These are phyloP conservation scores for Coemansia sp. DNA, from an alignment of 192 early-diverging fungal genomes.

Conservation along the genomic window DNA sequence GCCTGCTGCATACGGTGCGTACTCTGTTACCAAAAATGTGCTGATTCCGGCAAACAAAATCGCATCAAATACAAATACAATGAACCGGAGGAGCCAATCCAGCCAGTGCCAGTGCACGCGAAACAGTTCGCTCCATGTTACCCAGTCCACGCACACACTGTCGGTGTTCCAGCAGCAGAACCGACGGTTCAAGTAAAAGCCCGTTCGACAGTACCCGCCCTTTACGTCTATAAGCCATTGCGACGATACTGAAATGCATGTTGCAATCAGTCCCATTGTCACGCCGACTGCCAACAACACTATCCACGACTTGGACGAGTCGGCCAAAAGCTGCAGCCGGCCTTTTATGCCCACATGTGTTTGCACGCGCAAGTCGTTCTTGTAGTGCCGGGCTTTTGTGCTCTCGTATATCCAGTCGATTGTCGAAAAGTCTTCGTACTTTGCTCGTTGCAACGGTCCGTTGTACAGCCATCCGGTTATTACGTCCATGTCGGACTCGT, in stretches of 20 bases:
- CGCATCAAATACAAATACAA: constrained; percentile 32
- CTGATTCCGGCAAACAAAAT: constrained; percentile 68
- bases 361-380: constrained; percentile 22
- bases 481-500: constrained; percentile 30
- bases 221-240: constrained; percentile 86
- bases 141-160: constrained; percentile 61
- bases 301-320: constrained; percentile 40
- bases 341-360: constrained; percentile 16
- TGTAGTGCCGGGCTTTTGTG: constrained; percentile 37
- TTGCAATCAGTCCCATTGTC: constrained; percentile 44
- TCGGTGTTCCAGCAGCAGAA: constrained; percentile 83
- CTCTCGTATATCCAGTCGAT: constrained; percentile 57
- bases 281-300: constrained; percentile 43
- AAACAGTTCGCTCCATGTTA: constrained; percentile 56
- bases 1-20: constrained; percentile 79
- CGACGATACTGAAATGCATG: constrained; percentile 41
- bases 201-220: constrained; percentile 75
- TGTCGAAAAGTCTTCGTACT: constrained; percentile 54
- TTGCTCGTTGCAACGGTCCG: constrained; percentile 47
- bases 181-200: constrained; percentile 72
- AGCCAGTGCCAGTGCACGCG: constrained; percentile 38
- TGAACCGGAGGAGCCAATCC: constrained; percentile 49
- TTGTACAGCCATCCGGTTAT: constrained; percentile 54
- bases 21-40: constrained; percentile 70
- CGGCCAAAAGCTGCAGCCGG: constrained; percentile 14